Evolutionary conservation across 1,139 yeast species (phyloP).

Genomic region (Meyerozyma elateridarum): DNA sequence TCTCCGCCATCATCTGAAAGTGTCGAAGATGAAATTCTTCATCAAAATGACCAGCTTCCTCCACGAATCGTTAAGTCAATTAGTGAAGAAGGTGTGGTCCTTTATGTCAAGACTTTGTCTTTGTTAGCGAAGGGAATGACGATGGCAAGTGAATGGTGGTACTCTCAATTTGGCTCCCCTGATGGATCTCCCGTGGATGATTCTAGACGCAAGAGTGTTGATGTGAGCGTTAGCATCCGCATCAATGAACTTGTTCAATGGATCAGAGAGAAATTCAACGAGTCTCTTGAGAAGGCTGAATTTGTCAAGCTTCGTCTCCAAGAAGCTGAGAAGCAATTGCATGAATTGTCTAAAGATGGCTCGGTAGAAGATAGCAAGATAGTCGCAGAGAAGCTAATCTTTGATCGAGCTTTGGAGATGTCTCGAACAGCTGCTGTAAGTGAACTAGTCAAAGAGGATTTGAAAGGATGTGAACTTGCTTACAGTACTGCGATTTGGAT

Average conservation of each 20-base stretch:
- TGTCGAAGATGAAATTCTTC: constrained; percentile 36
- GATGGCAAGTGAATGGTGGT: constrained; percentile 88
- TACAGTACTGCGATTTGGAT: constrained; percentile 94
- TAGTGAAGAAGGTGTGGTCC: constrained; percentile 81
- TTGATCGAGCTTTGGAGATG: constrained; percentile 90
- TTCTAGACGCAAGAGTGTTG: not conserved
- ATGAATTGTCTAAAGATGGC: no score
- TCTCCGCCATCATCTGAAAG: constrained; percentile 59
- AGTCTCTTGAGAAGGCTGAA: constrained; percentile 84
- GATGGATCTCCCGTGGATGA: not conserved
- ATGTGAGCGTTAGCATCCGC: constrained; percentile 20
- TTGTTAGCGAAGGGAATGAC: constrained; percentile 82
- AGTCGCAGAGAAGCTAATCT: constrained; percentile 78
- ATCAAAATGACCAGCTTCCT: constrained; percentile 46
- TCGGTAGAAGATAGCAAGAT: constrained; percentile 21
- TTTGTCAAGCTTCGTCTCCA: constrained; percentile 54
- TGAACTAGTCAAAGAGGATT: constrained; percentile 73
- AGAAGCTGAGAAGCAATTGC: constrained; percentile 39
- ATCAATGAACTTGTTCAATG: constrained; percentile 86
- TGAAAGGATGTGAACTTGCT: constrained; percentile 77
- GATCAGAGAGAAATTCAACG: constrained; percentile 87
- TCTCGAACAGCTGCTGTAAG: constrained; percentile 86
- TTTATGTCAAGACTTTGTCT: constrained; percentile 80
- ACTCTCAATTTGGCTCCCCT: constrained; percentile 30
- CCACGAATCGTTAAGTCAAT: constrained; percentile 55